A percentile compares a stretch with the other conserved stretches of the same genome.
Evolutionary conservation across 2,329 filamentous ascomycete genomes (phyloP).

Genomic region (Fusarium sp.): DNA sequence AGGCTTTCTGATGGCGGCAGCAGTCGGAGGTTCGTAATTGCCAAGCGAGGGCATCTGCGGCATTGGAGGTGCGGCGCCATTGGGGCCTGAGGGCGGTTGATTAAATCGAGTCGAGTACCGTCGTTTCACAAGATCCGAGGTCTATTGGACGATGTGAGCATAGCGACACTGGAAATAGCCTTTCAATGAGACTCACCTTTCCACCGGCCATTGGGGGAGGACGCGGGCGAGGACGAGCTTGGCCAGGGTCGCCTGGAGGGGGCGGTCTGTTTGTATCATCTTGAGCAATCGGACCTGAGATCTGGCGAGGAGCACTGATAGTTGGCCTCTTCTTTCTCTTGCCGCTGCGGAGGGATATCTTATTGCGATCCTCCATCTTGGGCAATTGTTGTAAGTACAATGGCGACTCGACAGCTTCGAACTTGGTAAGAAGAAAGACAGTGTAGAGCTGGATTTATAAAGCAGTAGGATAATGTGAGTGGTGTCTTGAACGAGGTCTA

Average conservation of each 20-base stretch:
- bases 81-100: slow-evolving; percentile 74
- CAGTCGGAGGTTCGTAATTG: slow-evolving; percentile 63
- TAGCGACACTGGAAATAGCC: slow-evolving; percentile 2
- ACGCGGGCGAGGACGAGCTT: slow-evolving; percentile 54
- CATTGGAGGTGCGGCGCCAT: slow-evolving; percentile 74
- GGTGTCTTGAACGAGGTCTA: slow-evolving; percentile 4
- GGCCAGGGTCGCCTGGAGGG: slow-evolving; percentile 37
- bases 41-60: slow-evolving; percentile 71
- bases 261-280: slow-evolving; percentile 51
- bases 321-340: slow-evolving; percentile 69
- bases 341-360: slow-evolving; percentile 70
- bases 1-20: slow-evolving; percentile 54
- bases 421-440: background rate
- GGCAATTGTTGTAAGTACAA: slow-evolving; percentile 12
- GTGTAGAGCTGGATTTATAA: background rate
- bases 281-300: slow-evolving; percentile 68
- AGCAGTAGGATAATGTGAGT: background rate
- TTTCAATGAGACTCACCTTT: slow-evolving; percentile 56
- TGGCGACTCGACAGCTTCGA: background rate
- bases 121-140: slow-evolving; percentile 88
- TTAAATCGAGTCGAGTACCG: slow-evolving; percentile 95
- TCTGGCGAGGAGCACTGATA: slow-evolving; percentile 71
- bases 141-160: slow-evolving; percentile 53
- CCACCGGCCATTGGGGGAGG: slow-evolving; percentile 63
- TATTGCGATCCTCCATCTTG: slow-evolving; percentile 67